Base-by-base conservation (phyloP, 2,329 filamentous ascomycete genomes). In the Hypocrella siamensis region DNA sequence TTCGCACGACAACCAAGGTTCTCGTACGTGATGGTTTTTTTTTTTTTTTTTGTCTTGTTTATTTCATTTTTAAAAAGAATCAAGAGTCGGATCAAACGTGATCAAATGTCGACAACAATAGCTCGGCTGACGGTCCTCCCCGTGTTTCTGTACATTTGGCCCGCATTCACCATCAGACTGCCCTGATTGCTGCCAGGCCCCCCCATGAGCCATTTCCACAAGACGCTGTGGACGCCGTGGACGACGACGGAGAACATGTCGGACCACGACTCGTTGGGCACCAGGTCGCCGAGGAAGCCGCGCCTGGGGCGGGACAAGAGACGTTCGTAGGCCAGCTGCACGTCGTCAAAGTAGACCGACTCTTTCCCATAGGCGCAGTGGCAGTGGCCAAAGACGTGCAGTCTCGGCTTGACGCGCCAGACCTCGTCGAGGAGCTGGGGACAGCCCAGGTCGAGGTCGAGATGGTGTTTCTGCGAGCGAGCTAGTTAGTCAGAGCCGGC, bases 301-400 rank as follows among this genome's bases (percentile, higher is more conserved):
- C 54, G 54, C 4, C 47, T 51, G 15, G 54, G 54, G 9, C 54
- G 54, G 2, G 58, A 54, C 47, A 69, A 55, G 17, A 83, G 61
- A n/a, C 61, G 58, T 54, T 88, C 82, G 54, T 83, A 85, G 2
- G 68, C 67, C 19, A 57, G 58, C 52, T 92, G 82, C 37, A 72
- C 69, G 17, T 74, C 67, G 50, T 90, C 82, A 65, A 80, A 93
- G 54, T 72, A 79, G 8, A 80, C 65, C 0, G 73, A 53, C 45
- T 85, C 74, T 27, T 60, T 61, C 12, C 84, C 85, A 28, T 79
- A 69, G 7, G 73, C 80, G 46, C 67, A 79, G 56, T 93, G 85
- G 17, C 86, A 68, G 53, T 93, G 85, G 1, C 84, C 85, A 49
- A 90, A 93, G 30, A 93, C 67, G 52, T 93, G 83, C 11, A 93